Conservation (phyloP, 129 eudicot species). For the Glebionis coronaria region DNA sequence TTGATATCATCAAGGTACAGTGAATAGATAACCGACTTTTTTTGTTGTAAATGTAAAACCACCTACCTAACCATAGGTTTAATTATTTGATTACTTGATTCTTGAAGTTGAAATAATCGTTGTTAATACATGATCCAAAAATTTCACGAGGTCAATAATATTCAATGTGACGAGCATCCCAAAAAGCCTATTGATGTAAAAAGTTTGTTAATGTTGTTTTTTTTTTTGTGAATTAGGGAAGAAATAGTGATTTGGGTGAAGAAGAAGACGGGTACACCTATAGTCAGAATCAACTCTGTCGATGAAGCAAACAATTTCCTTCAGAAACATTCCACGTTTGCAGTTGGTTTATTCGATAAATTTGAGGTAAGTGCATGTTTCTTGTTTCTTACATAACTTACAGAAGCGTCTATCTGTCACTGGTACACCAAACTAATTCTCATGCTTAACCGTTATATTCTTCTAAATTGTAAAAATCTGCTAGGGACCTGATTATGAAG, state of each 20-base stretch:
- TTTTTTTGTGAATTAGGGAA: slow-evolving; percentile 56
- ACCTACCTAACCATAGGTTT: neutral
- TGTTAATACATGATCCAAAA: too few relatives aligned
- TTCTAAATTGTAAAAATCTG: neutral
- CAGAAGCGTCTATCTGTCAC: neutral
- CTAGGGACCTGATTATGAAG: slow-evolving; percentile 76
- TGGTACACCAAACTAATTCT: neutral
- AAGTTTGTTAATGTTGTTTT: too few relatives aligned
- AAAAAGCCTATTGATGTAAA: neutral
- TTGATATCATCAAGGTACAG: neutral
- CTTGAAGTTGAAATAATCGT: slow-evolving; percentile 2
- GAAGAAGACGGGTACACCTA: slow-evolving; percentile 88
- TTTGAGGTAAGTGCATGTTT: slow-evolving; percentile 52
- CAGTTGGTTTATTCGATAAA: slow-evolving; percentile 59
- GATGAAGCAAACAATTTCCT: slow-evolving; percentile 61
- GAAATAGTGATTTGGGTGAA: slow-evolving; percentile 85
- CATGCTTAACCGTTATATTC: neutral
- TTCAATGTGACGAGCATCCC: neutral
- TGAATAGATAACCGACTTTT: neutral
- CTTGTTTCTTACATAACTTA: slow-evolving; percentile 4
- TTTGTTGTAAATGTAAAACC: neutral
- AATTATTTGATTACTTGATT: neutral
- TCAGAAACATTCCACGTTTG: slow-evolving; percentile 58
- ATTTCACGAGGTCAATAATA: neutral
- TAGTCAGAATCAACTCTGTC: slow-evolving; percentile 54